Percentiles rank a stretch among this genome's conserved stretches.
Evolutionary conservation across 495 filamentous ascomycete species (phyloP).

Genomic region (Pyrenopolyporus hunteri): DNA sequence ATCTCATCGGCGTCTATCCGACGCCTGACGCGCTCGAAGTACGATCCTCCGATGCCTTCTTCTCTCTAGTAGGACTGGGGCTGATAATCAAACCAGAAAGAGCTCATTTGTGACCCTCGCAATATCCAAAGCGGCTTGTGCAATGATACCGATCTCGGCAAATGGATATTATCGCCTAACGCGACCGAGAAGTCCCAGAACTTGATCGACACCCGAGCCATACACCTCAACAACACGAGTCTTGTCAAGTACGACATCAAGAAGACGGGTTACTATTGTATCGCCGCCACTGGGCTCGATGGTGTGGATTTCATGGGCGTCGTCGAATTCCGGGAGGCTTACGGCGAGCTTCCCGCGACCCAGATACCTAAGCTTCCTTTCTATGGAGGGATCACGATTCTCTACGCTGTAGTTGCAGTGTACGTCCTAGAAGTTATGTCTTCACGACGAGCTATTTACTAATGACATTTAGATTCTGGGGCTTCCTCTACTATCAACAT

Average conservation of each 20-base stretch:
- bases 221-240: slow-evolving; percentile 77
- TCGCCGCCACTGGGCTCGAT: slow-evolving; percentile 73
- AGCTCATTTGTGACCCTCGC: slow-evolving; percentile 76
- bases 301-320: slow-evolving; percentile 73
- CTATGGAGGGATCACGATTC: slow-evolving; percentile 92
- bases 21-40: slow-evolving; percentile 38
- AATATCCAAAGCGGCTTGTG: slow-evolving; percentile 72
- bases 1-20: slow-evolving; percentile 69
- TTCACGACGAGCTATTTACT: slow-evolving; percentile 1
- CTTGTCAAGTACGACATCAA: slow-evolving; percentile 81
- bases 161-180: slow-evolving; percentile 80
- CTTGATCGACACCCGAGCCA: slow-evolving; percentile 74
- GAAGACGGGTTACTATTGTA: slow-evolving; percentile 95
- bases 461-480: slow-evolving; percentile 69
- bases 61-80: not conserved
- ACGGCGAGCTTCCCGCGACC: slow-evolving; percentile 91
- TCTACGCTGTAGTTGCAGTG: slow-evolving; percentile 85
- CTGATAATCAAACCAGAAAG: slow-evolving; percentile 53
- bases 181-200: slow-evolving; percentile 70
- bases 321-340: slow-evolving; percentile 92
- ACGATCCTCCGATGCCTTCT: slow-evolving; percentile 11
- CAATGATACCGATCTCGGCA: slow-evolving; percentile 74
- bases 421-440: slow-evolving; percentile 46
- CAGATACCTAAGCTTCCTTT: slow-evolving; percentile 98
- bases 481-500: slow-evolving; percentile 93